Evolutionary conservation across 2,329 filamentous ascomycete genomes (phyloP), one percentile per base, ranked within the genome.

Genomic region (Dactylellina haptotyla): DNA sequence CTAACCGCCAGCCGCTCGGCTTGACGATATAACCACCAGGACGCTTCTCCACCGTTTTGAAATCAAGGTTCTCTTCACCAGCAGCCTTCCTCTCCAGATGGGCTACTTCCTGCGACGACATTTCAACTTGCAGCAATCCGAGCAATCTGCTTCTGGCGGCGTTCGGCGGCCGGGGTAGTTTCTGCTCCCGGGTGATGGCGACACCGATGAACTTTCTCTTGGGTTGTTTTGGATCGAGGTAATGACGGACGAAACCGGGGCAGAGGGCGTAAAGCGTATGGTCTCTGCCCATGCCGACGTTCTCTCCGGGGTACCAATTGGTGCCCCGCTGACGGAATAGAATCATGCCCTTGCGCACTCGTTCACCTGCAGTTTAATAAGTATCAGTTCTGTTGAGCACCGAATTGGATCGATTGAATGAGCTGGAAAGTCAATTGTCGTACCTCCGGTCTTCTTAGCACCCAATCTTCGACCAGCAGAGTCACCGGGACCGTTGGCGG

Each of bases 261-360:
- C 90, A 87, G 71, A 88, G 89, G 59, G 95, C 89, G 82, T 91
- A 96, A 80, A 99, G 96, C 56, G 94, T 98, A 84, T 98, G 95
- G 81, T 99, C 93, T 74, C 95, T 90, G 56, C 95, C 95, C 85
- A 98, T 94, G 78, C 89, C 91, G 81, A 91, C 92, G 83, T 99
- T 98, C 81, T 98, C 95, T 79, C 95, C 95, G 0, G 95, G 90
- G 81, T 90, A 94, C 95, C 95, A 99, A 79, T 89, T 87, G 2
- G 95, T 96, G 78, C 95, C 95, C 79, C 94, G 90, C 82, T 99
- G 95, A 80, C 92, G 93, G 87, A 95, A 99, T 83, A 99, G 91
- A 82, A 99, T 99, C 84, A 97, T 98, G 62, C 95, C 95, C 3
- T 93, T 90, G 69, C 97, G 90, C 34, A 99, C 95, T 81, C 90